Evolutionary conservation across 352 stramenopile genomes (phyloP).

Genomic region (Globisporangium solare): DNA sequence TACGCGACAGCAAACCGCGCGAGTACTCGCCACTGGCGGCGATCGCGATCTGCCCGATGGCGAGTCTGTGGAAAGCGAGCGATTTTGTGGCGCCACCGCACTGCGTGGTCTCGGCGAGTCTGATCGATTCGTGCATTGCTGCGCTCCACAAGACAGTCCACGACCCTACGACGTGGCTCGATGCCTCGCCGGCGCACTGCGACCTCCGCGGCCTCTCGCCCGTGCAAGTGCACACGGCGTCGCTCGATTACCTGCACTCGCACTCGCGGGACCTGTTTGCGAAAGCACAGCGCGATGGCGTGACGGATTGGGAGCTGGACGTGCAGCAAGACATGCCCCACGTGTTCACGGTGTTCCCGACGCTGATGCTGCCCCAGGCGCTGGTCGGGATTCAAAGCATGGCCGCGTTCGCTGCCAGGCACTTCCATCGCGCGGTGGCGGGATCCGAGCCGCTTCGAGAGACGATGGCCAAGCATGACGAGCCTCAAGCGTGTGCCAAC

Average conservation of each 20-base stretch:
- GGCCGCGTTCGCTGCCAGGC: conserved; percentile 30
- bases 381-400: conserved; percentile 35
- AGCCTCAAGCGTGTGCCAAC: too few relatives aligned
- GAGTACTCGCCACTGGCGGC: conserved; percentile 12
- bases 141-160: conserved; percentile 6
- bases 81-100: conserved; percentile 4
- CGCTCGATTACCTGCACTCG: conserved; percentile 29
- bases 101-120: conserved; percentile 14
- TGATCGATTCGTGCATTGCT: conserved; percentile 4
- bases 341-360: conserved; percentile 57
- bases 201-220: conserved; percentile 29
- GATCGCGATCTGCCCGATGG: conserved; percentile 16
- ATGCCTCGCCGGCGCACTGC: conserved; percentile 14
- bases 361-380: conserved; percentile 43
- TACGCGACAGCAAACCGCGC: conserved; percentile 1
- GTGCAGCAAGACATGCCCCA: conserved; percentile 52
- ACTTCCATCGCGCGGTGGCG: conserved; percentile 7
- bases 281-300: conserved; percentile 19
- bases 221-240: conserved; percentile 28
- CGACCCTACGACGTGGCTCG: conserved; percentile 1
- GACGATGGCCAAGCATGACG: too few relatives aligned
- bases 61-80: conserved; percentile 11
- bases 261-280: conserved; percentile 20
- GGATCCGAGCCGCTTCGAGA: too few relatives aligned
- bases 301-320: conserved; percentile 23